Evolutionary conservation across 139 green algal species (phyloP), one percentile per base, ranked within the genome.

Genomic region (Micractinium conductrix): DNA sequence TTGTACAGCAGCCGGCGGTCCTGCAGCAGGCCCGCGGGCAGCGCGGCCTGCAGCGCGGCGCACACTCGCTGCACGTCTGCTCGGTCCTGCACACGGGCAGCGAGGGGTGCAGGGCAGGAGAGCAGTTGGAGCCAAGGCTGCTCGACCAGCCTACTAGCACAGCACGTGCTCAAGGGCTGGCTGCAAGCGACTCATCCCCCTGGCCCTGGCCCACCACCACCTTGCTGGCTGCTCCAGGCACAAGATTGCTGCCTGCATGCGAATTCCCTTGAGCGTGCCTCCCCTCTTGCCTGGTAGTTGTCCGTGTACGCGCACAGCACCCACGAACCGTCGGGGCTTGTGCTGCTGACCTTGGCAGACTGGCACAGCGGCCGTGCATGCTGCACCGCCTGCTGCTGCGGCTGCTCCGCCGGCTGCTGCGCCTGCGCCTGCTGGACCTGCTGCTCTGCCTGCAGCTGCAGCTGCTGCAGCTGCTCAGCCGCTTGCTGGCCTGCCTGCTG

Each of bases 1-100:
- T 90, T 90, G 48, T 85, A 90, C 74, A 90, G 86, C 81, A 90
- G 69, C 17, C 81, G 73, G 33, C 14, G 24, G 63, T 85, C 74
- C 22, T 55, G 45, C 55, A 84, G 37, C 55, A 82, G 76, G 24
- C 76, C 76, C 4, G 35, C 24, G 1, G 42, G 69, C 17, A 87
- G 38, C 6, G 40, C 43, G 19, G 26, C 24, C 67, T 60, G 53
- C 42, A 90, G 60, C 24, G 38, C 50, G 1, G 22, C 17, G 38
- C 45, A 44, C 65, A 84, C 81, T 7, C 72, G 38, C 37, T 74
- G 45, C 38, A 86, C 86, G 19, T 84, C 86, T 0, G 33, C 38
- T 1, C 58, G 30, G 40, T 82, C 76, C 38, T 78, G 70, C 70
- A 40, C 19, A 22, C 17, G 24, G 58, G 68, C 68, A 1, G 37